Conservation (phyloP, 139 green algal species). For the Closterium sp. region DNA sequence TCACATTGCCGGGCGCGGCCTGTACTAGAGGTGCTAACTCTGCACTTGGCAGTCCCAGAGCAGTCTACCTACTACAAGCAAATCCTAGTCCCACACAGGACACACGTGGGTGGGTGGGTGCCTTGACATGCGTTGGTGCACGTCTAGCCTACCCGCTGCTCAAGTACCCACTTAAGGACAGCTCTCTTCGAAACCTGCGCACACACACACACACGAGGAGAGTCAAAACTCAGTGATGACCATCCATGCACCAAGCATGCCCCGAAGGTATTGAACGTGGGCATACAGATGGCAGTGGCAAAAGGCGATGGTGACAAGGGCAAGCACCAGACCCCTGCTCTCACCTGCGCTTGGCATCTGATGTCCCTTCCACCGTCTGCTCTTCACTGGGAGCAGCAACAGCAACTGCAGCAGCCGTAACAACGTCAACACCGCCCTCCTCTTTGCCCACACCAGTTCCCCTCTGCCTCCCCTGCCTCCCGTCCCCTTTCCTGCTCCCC, state of each 20-base stretch:
- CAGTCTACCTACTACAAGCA: no score
- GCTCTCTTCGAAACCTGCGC: background rate
- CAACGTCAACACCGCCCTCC: background rate
- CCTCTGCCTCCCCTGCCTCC: background rate
- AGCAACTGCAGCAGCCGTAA: background rate
- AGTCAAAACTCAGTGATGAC: background rate
- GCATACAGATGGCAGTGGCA: no score
- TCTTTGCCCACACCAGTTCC: background rate
- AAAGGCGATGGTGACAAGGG: background rate
- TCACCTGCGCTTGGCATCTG: background rate
- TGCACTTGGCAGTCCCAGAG: no score
- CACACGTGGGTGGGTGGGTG: background rate
- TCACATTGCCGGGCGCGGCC: no score
- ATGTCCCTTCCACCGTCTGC: background rate
- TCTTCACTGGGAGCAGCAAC: background rate
- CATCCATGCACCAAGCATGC: background rate
- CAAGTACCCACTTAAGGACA: background rate
- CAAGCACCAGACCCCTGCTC: background rate
- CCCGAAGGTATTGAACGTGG: no score
- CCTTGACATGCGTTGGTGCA: background rate
- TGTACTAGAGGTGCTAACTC: no score
- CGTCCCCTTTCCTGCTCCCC: background rate
- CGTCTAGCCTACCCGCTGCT: background rate
- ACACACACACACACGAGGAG: background rate
- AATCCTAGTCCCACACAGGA: no score